Evolutionary conservation across 2,329 filamentous ascomycete genomes (phyloP), one percentile per base, ranked within the genome.

Genomic region (Colletotrichum tabaci): DNA sequence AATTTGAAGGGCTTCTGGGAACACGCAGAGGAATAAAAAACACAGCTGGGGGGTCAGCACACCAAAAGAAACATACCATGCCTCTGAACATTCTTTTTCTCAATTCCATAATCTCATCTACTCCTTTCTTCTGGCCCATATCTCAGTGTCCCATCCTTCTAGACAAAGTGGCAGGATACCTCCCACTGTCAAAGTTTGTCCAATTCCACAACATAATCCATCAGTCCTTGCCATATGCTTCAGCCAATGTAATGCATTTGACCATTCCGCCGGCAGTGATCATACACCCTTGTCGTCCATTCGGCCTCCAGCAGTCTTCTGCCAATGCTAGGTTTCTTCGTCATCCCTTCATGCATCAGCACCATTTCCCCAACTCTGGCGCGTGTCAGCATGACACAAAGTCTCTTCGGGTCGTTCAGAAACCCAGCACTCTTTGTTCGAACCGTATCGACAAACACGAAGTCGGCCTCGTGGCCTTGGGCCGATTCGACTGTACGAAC

Each of bases 401-500:
- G 79, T 0, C 85, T 78, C 47, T 84, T 82, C 0, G 81, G 77
- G 18, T 86, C 81, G 26, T 86, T 81, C 75, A 86, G 82, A 61
- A 86, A 86, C 0, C 78, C 79, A 0, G 82, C 81, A 0, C 76
- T 77, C 0, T 75, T 76, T 0, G 82, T 82, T n/a, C 83, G 78
- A 2, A 87, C 85, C 72, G 86, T 79, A 75, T 87, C 85, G 0
- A 87, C 77, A 44, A 86, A 82, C 0, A 87, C 84, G 6, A 86
- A 78, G 50, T 87, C 85, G 0, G 85, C 84, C 67, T 87, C 83
- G 16, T 85, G 84, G 0, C 85, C 85, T 49, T 87, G 85, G 0
- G 83, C 82, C 5, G 80, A 84, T 61, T 86, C 85, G 0, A 86
- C 80, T 0, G 85, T 87, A 21, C 85, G 73, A n/a, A 61, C 70